These are phyloP conservation scores for Persicaria tinctoria DNA, from an alignment of 148 eudicot genomes.

Conservation along the genomic window DNA sequence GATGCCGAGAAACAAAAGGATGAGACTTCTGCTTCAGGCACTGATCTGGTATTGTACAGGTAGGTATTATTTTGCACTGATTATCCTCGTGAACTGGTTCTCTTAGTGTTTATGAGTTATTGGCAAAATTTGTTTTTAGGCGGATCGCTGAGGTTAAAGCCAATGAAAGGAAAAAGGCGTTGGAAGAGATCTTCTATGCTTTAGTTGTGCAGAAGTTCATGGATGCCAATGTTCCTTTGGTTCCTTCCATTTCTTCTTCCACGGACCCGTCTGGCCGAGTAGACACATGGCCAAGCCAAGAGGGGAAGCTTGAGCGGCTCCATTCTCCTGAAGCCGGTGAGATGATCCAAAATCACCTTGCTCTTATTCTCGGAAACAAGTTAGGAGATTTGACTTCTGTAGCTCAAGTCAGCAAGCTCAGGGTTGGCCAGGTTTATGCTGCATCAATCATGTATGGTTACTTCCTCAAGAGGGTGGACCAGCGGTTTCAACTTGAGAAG, in stretches of 20 bases:
- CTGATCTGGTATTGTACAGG: conserved; percentile 85
- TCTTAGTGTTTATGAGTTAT: background rate
- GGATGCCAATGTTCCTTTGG: conserved; percentile 65
- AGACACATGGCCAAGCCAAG: conserved; percentile 60
- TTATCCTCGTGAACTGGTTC: background rate
- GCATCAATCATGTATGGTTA: conserved; percentile 97
- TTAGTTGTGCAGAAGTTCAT: conserved; percentile 88
- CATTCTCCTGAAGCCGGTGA: conserved; percentile 91
- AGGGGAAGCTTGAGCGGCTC: conserved; percentile 56
- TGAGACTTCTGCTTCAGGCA: conserved; percentile 55
- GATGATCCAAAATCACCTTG: conserved; percentile 85
- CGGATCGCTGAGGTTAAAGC: conserved; percentile 94
- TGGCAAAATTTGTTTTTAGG: conserved; percentile 26
- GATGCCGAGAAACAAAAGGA: conserved; percentile 63
- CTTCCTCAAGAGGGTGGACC: conserved; percentile 86
- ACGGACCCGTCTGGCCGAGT: conserved; percentile 45
- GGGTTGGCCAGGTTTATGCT: conserved; percentile 94
- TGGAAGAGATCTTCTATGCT: conserved; percentile 90
- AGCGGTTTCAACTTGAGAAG: conserved; percentile 91
- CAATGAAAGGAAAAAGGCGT: conserved; percentile 65
- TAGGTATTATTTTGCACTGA: conserved; percentile 17
- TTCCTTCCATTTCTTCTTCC: conserved; percentile 55
- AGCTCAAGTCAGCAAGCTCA: conserved; percentile 76
- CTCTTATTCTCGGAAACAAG: conserved; percentile 75
- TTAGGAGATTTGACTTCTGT: conserved; percentile 50